Evolutionary conservation across 306 rosid species (phyloP).

Genomic region (Vicia villosa): DNA sequence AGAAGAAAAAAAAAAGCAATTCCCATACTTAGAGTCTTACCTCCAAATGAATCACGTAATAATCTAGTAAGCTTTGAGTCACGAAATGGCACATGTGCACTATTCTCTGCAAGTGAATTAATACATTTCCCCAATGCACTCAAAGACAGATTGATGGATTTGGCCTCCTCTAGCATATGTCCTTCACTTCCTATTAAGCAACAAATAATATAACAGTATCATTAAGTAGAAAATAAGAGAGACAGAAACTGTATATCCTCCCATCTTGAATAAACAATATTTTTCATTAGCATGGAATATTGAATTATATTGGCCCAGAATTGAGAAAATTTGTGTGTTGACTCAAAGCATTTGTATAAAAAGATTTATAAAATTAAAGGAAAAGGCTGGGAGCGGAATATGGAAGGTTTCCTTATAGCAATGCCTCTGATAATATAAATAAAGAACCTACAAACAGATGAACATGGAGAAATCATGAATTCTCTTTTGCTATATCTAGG

Average conservation of each 20-base stretch:
- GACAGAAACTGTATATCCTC: slow-evolving; percentile 15
- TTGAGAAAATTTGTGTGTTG: slow-evolving; percentile 7
- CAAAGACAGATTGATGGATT: slow-evolving; percentile 92
- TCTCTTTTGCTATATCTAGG: slow-evolving; percentile 33
- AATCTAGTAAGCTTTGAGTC: slow-evolving; percentile 99
- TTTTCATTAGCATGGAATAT: slow-evolving; percentile 20
- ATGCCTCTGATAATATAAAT: slow-evolving; percentile 21
- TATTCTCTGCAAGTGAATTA: slow-evolving; percentile 92
- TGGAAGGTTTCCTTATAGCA: slow-evolving; percentile 26
- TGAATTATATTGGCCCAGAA: slow-evolving; percentile 21
- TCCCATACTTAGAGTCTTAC: slow-evolving; percentile 47
- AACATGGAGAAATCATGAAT: slow-evolving; percentile 20
- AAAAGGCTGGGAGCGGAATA: slow-evolving; percentile 13
- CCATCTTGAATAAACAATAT: slow-evolving; percentile 20
- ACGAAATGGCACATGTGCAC: slow-evolving; percentile 92
- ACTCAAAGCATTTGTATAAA: slow-evolving; percentile 23
- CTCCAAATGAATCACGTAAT: slow-evolving; percentile 95
- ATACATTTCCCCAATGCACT: slow-evolving; percentile 98
- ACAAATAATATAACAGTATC: slow-evolving; percentile 31
- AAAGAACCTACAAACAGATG: slow-evolving; percentile 27
- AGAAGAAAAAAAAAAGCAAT: slow-evolving; percentile 19
- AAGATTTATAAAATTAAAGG: slow-evolving; percentile 12
- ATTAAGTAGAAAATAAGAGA: slow-evolving; percentile 31
- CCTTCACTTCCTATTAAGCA: slow-evolving; percentile 92
- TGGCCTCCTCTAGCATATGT: slow-evolving; percentile 96